Conservation (phyloP, 768 basidiomycete genomes). For the Suillus alpinus region DNA sequence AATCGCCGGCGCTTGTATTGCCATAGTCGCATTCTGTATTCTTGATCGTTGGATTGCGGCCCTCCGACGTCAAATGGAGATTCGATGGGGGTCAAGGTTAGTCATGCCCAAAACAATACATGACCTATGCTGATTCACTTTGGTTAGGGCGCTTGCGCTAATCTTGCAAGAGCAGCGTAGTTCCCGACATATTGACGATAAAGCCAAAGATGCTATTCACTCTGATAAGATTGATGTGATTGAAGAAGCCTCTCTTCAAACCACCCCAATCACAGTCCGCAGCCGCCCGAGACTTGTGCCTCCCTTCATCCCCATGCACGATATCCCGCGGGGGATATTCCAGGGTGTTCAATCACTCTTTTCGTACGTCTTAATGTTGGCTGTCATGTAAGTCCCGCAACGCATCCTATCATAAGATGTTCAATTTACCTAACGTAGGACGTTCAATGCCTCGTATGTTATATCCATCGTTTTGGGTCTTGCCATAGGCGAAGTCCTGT, state of each 20-base stretch:
- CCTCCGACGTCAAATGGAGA: constrained; percentile 48
- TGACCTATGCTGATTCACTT: not conserved
- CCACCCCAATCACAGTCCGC: constrained; percentile 10
- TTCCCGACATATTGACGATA: not conserved
- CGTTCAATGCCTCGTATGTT: constrained; percentile 77
- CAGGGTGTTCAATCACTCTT: constrained; percentile 63
- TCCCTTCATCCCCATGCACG: constrained; percentile 67
- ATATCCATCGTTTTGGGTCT: constrained; percentile 70
- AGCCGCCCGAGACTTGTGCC: constrained; percentile 38
- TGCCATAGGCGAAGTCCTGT: constrained; percentile 70
- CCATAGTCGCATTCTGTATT: constrained; percentile 62
- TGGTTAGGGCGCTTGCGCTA: constrained; percentile 11
- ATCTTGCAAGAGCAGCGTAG: constrained; percentile 3
- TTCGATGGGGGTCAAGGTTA: constrained; percentile 60
- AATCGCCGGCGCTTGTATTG: constrained; percentile 73
- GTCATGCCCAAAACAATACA: constrained; percentile 1
- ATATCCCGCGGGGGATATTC: constrained; percentile 67
- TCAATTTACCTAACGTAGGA: constrained; percentile 48
- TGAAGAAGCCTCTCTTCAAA: constrained; percentile 6
- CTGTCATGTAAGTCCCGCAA: constrained; percentile 61
- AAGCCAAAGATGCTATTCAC: not conserved
- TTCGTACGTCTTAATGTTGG: constrained; percentile 74
- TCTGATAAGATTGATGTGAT: constrained; percentile 7
- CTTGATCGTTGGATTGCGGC: constrained; percentile 70
- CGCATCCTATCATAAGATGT: not conserved